Percentiles rank a stretch among this genome's conserved stretches.
Evolutionary conservation across 2,329 filamentous ascomycete species (phyloP).

Genomic region (Triangularia setosa): DNA sequence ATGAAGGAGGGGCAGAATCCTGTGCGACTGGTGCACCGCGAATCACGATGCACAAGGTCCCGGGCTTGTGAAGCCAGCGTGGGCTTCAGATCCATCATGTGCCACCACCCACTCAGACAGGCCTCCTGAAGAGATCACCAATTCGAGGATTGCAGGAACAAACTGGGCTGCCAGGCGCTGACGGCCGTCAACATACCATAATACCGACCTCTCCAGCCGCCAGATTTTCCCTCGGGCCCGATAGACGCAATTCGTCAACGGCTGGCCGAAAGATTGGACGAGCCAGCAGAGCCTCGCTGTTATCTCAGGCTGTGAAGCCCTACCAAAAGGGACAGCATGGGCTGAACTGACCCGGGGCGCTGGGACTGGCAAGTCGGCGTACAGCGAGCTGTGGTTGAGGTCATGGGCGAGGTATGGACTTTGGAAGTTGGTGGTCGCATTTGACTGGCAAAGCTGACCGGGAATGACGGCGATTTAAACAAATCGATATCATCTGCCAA

Average conservation of each 20-base stretch:
- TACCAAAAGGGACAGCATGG: conserved; percentile 8
- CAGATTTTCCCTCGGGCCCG: not conserved
- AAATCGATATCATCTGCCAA: conserved; percentile 18
- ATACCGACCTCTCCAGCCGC: not conserved
- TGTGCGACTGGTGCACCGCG: not conserved
- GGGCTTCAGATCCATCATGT: not conserved
- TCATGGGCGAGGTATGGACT: conserved; percentile 4
- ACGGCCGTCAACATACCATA: not conserved
- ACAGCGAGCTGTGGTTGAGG: not conserved
- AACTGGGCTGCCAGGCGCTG: conserved; percentile 1
- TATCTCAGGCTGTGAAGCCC: conserved; percentile 7
- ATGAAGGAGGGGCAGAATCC: not conserved
- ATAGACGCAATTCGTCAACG: not conserved
- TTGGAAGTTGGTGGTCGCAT: not conserved
- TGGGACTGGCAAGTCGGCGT: conserved; percentile 1
- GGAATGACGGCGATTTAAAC: conserved; percentile 14
- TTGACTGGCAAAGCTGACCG: not conserved
- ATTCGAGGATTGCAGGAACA: not conserved
- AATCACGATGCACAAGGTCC: not conserved
- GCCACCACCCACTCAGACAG: not conserved
- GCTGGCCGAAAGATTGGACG: not conserved
- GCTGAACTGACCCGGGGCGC: conserved; percentile 9
- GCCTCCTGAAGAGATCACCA: not conserved
- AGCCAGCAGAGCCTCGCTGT: conserved; percentile 11
- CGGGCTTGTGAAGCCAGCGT: not conserved